Conservation (phyloP, 306 rosid genomes). For the Acacia confusa region DNA sequence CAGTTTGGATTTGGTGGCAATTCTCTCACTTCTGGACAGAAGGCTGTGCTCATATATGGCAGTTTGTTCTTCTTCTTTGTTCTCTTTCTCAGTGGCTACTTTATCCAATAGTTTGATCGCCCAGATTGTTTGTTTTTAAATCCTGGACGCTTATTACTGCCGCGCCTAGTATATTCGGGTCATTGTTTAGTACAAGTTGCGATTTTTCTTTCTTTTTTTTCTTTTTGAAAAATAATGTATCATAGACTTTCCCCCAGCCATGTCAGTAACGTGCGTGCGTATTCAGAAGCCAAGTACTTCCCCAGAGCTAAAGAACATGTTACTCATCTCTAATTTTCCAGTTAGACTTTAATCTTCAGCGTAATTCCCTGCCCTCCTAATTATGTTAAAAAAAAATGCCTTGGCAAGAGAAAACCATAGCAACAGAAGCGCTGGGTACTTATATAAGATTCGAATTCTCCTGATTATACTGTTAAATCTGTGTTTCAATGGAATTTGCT, state of each 20-base stretch:
- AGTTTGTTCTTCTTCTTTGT: slow-evolving; percentile 69
- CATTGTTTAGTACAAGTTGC: background rate
- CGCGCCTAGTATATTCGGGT: background rate
- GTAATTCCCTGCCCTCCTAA: background rate
- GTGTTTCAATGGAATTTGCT: background rate
- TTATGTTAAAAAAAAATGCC: background rate
- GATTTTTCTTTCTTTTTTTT: background rate
- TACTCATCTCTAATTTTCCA: background rate
- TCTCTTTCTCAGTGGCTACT: slow-evolving; percentile 82
- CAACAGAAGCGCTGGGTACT: background rate
- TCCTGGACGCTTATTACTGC: slow-evolving; percentile 12
- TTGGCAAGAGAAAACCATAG: background rate
- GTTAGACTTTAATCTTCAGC: background rate
- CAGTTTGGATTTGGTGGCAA: slow-evolving; percentile 93
- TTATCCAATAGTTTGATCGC: slow-evolving; percentile 62
- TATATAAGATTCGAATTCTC: background rate
- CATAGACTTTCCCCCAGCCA: background rate
- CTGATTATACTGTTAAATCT: background rate
- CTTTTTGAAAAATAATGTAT: background rate
- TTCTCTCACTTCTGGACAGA: slow-evolving; percentile 85
- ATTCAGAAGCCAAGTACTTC: background rate
- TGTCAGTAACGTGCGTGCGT: slow-evolving; percentile 1
- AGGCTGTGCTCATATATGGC: slow-evolving; percentile 83
- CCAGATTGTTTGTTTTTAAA: background rate
- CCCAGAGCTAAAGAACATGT: background rate